Evolutionary conservation across 164 flowering plant species (phyloP), one percentile per base, ranked within the genome.

Genomic region (Hamamelis virginiana): DNA sequence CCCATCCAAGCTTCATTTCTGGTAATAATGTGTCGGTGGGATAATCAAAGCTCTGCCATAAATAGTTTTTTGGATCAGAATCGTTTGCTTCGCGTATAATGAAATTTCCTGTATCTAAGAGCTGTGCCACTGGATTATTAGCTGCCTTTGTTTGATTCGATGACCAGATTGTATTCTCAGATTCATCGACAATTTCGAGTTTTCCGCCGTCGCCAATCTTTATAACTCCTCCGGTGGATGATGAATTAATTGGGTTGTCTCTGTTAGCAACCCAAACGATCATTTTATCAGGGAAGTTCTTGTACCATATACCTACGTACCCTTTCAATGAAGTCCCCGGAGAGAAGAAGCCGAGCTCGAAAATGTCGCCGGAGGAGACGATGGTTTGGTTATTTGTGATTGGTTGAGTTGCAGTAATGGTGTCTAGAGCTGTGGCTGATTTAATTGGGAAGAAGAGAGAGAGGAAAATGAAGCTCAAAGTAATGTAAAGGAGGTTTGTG

Each of bases 241-340:
- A n/a, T 27, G 78, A 72, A 56, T 80, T 76, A 25, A 86, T 27
- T 51, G 93, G 89, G 63, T 8, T 51, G 74, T 78, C 80, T 72
- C 89, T 74, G 80, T 86, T 89, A 5, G 93, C 91, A 0, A 86
- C 87, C 90, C 93, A 89, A 0, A 86, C 84, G 6, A 72, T 66
- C 0, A 80, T 75, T 61, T n/a, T 64, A 2, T 22, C 43, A 0
- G 76, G 43, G 10, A 78, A 64, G 11, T 75, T 69, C 57, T 74
- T 75, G 78, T 78, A 86, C 83, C 82, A 78, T 14, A 86, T 78
- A 0, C 84, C 89, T 3, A 86, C 23, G 45, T 83, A 85, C 68
- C 78, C 69, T 12, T 64, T 64, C n/a, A n/a, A n/a, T 12, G 81
- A 64, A 59, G 55, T 66, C 8, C 60, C 62, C 0, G 67, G 68